Evolutionary conservation across 1,284 basidiomycete genomes (phyloP).

Genomic region (Golubevia sp.): DNA sequence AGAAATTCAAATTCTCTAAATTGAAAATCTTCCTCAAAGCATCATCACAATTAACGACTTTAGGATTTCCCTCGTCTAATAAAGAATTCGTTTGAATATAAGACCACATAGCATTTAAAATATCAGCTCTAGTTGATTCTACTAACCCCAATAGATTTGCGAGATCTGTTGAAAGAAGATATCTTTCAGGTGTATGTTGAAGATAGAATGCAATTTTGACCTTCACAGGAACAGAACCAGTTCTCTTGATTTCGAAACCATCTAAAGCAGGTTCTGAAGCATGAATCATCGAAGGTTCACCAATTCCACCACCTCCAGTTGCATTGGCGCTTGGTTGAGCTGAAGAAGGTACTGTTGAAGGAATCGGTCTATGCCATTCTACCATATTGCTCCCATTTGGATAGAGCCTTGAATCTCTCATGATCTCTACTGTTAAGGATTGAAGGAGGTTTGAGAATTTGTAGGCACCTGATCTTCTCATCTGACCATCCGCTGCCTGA

Average conservation of each 20-base stretch:
- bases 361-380: conserved; percentile 64
- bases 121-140: conserved; percentile 81
- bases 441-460: conserved; percentile 89
- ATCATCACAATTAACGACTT: conserved; percentile 77
- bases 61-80: conserved; percentile 86
- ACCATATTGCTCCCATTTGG: conserved; percentile 65
- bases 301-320: conserved; percentile 13
- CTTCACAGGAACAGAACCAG: conserved; percentile 77
- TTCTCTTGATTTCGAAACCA: conserved; percentile 84
- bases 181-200: conserved; percentile 84
- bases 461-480: conserved; percentile 39
- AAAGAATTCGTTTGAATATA: conserved; percentile 85
- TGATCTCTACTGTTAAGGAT: conserved; percentile 81
- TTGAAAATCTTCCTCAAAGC: conserved; percentile 65
- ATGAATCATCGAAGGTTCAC: conserved; percentile 41
- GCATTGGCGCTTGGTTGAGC: conserved; percentile 4
- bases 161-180: conserved; percentile 79
- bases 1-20: conserved; percentile 74
- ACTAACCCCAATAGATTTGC: conserved; percentile 76
- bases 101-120: conserved; percentile 85
- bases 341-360: background rate
- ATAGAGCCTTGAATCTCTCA: conserved; percentile 80
- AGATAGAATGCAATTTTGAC: conserved; percentile 80
- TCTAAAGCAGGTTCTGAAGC: conserved; percentile 65
- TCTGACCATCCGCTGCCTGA: conserved; percentile 45